These are phyloP conservation scores for Aureobasidium zeae DNA, from an alignment of 2,329 filamentous ascomycete genomes.

Conservation along the genomic window DNA sequence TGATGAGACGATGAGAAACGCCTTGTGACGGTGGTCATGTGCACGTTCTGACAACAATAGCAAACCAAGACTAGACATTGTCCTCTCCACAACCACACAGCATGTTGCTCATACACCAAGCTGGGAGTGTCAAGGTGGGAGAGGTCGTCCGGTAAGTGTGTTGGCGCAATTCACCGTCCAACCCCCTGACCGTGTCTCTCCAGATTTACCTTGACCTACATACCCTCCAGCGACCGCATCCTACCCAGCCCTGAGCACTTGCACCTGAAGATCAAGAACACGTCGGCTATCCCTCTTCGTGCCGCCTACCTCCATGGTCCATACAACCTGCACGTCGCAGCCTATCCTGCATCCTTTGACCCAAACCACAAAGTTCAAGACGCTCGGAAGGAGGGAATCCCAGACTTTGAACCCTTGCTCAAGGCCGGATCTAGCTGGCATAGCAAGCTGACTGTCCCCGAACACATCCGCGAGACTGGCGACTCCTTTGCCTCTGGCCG, in stretches of 20 bases:
- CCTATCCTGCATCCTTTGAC: slow-evolving; percentile 74
- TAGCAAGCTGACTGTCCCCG: slow-evolving; percentile 69
- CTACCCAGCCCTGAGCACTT: slow-evolving; percentile 74
- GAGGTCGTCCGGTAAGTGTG: slow-evolving; percentile 69
- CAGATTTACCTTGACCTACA: slow-evolving; percentile 79
- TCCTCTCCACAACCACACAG: background rate
- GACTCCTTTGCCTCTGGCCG: slow-evolving; percentile 24
- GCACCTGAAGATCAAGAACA: slow-evolving; percentile 83
- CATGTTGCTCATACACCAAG: slow-evolving; percentile 88
- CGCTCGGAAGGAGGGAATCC: slow-evolving; percentile 61
- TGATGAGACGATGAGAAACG: too few relatives aligned
- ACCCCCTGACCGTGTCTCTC: background rate
- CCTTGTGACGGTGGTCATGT: slow-evolving; percentile 10
- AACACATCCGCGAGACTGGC: slow-evolving; percentile 61
- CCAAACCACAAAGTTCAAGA: slow-evolving; percentile 69
- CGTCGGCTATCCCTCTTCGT: slow-evolving; percentile 77
- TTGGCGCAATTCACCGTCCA: background rate
- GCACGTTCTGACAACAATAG: background rate
- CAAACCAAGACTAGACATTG: background rate
- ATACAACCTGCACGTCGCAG: slow-evolving; percentile 79
- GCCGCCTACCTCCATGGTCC: slow-evolving; percentile 95
- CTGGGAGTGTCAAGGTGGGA: slow-evolving; percentile 85
- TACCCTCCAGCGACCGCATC: slow-evolving; percentile 78
- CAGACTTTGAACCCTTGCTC: slow-evolving; percentile 91
- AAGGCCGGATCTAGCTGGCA: slow-evolving; percentile 88